A percentile compares a stretch with the other conserved stretches of the same genome.
Conservation (phyloP, 108 stramenopile genomes). For the Skeletonema marinoi region DNA sequence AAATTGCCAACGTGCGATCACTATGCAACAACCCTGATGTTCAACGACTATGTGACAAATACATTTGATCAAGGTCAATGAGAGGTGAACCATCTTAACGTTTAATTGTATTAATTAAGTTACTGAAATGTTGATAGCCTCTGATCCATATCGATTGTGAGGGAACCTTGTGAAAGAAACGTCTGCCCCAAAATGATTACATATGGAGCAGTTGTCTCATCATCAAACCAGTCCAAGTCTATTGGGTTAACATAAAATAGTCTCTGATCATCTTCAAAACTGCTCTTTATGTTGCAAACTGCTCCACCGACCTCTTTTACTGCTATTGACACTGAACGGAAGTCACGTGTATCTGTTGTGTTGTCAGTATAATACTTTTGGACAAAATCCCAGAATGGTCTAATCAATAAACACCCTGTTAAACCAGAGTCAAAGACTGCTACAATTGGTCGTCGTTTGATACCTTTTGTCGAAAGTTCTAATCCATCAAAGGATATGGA, state of each 20-base stretch:
- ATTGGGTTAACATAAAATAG: constrained; percentile 40
- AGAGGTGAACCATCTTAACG: neutral
- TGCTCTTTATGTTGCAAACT: constrained; percentile 23
- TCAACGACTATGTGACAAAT: constrained; percentile 68
- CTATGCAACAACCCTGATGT: constrained; percentile 71
- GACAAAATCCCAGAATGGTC: constrained; percentile 36
- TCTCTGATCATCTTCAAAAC: constrained; percentile 20
- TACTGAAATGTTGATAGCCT: constrained; percentile 27
- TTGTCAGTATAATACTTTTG: constrained; percentile 8
- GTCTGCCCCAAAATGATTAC: constrained; percentile 49
- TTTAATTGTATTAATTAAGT: neutral
- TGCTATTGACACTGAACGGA: constrained; percentile 22
- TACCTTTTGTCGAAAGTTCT: constrained; percentile 1
- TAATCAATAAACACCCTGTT: constrained; percentile 37
- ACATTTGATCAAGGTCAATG: constrained; percentile 5
- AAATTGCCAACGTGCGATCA: constrained; percentile 67
- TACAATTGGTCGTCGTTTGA: constrained; percentile 42
- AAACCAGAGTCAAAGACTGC: constrained; percentile 51
- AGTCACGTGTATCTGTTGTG: neutral
- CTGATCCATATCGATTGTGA: constrained; percentile 43
- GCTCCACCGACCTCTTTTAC: neutral
- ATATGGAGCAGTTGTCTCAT: constrained; percentile 29
- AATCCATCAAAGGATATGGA: constrained; percentile 29
- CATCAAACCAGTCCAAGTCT: constrained; percentile 53
- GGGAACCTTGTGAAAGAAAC: constrained; percentile 36